phyloP scores from a whole-genome alignment of 495 filamentous ascomycete genomes.

The Talaromyces wortmannii region DNA sequence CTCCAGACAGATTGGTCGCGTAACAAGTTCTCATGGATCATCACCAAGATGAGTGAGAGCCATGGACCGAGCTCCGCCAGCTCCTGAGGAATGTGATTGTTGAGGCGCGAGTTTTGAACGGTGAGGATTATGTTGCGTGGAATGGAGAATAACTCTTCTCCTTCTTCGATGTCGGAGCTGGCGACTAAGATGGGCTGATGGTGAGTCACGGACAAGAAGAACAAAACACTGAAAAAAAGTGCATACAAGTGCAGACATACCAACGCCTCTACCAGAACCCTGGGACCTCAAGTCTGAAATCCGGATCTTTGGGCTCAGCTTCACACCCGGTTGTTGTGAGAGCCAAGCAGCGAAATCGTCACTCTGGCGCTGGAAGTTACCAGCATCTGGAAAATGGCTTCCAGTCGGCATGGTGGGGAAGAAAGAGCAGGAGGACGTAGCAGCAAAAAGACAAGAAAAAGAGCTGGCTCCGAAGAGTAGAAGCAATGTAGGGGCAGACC shows the following conservation, averaged over 20 bases:
- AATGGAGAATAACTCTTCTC: constrained; percentile 61
- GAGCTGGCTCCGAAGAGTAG: background rate
- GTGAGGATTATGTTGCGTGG: constrained; percentile 49
- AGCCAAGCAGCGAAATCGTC: constrained; percentile 52
- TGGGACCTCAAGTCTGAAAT: constrained; percentile 45
- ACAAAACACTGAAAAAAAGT: background rate
- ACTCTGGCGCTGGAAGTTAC: constrained; percentile 39
- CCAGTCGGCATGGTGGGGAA: constrained; percentile 28
- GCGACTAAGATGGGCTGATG: constrained; percentile 39
- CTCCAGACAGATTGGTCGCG: constrained; percentile 62
- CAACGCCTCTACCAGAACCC: constrained; percentile 52
- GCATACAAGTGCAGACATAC: constrained; percentile 32
- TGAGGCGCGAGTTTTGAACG: constrained; percentile 42
- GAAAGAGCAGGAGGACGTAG: constrained; percentile 4
- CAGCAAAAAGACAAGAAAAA: constrained; percentile 6
- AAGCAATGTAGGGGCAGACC: background rate
- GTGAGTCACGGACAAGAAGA: constrained; percentile 15
- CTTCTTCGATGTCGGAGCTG: constrained; percentile 45
- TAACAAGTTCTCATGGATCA: constrained; percentile 69
- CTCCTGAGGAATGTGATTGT: constrained; percentile 33
- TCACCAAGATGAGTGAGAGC: constrained; percentile 65
- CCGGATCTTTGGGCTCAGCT: constrained; percentile 46
- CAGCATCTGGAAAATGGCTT: constrained; percentile 28
- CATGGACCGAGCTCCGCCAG: constrained; percentile 42
- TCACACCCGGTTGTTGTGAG: constrained; percentile 37